Evolutionary conservation across 2,329 filamentous ascomycete genomes (phyloP).

Genomic region (Blastomyces percursus): DNA sequence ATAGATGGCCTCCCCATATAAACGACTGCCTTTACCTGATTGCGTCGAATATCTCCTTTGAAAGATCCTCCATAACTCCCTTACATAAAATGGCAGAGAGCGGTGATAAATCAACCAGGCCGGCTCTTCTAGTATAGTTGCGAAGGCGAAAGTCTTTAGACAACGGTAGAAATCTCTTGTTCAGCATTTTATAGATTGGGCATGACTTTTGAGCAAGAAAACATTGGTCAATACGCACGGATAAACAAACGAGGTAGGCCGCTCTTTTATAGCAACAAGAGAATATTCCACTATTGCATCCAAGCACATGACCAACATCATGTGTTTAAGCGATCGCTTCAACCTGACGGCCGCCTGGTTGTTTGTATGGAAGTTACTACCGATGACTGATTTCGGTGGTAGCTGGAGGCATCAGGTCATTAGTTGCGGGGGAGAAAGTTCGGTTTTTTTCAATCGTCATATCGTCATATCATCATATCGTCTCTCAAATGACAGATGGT

Average conservation of each 20-base stretch:
- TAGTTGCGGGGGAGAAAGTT: not conserved
- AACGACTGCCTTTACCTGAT: conserved; percentile 4
- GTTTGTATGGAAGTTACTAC: not conserved
- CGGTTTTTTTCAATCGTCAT: not conserved
- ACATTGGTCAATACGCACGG: not conserved
- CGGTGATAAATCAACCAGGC: not conserved
- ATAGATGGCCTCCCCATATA: not conserved
- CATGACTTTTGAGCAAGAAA: not conserved
- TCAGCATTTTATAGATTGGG: not conserved
- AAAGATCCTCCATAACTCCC: conserved; percentile 4
- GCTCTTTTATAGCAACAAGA: not conserved
- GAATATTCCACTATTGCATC: not conserved
- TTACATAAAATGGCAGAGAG: not conserved
- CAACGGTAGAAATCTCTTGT: not conserved
- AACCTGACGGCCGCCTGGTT: not conserved
- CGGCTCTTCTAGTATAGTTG: not conserved
- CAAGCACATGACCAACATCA: conserved; percentile 3
- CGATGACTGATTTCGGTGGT: not conserved
- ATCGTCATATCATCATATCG: not conserved
- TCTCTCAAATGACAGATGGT: not conserved
- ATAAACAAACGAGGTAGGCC: not conserved
- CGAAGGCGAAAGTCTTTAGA: not conserved
- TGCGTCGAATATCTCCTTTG: conserved; percentile 4
- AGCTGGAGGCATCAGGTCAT: not conserved
- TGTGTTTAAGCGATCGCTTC: not conserved